Conservation (phyloP, 23 red algal species). For the Chondrus crispus region DNA sequence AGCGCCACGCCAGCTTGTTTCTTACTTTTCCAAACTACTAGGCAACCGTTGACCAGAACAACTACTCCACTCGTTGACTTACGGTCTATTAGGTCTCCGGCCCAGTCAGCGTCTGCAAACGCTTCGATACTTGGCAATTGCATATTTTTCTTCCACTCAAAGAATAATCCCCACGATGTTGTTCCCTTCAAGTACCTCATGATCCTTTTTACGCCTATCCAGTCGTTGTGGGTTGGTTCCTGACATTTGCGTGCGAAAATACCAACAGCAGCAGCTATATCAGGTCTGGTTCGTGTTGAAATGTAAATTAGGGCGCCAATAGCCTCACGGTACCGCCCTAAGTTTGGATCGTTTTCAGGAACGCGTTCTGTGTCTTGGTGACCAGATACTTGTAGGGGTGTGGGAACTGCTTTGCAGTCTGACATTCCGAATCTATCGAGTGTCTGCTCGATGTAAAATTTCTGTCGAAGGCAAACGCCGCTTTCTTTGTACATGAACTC, state of each 20-base stretch:
- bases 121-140: background rate
- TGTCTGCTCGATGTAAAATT: background rate
- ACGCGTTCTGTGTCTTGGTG: no score
- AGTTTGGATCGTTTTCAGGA: background rate
- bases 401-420: no score
- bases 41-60: background rate
- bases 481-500: background rate
- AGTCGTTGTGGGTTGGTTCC: background rate
- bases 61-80: slow-evolving; percentile 7
- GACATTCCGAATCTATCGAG: background rate
- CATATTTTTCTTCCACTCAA: background rate
- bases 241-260: background rate
- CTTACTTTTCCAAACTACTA: slow-evolving; percentile 17
- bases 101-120: slow-evolving; percentile 33
- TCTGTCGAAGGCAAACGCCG: background rate
- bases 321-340: background rate
- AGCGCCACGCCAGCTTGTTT: slow-evolving; percentile 4
- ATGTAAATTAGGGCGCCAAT: slow-evolving; percentile 34
- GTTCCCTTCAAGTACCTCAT: slow-evolving; percentile 28
- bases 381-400: no score
- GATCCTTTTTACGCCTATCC: slow-evolving; percentile 2
- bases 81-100: background rate
- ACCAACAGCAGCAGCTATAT: background rate
- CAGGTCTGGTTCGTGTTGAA: slow-evolving; percentile 3
- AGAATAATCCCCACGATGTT: background rate